These are phyloP conservation scores for Thraustochytrium striatum DNA, from an alignment of 352 stramenopile genomes.

Conservation along the genomic window DNA sequence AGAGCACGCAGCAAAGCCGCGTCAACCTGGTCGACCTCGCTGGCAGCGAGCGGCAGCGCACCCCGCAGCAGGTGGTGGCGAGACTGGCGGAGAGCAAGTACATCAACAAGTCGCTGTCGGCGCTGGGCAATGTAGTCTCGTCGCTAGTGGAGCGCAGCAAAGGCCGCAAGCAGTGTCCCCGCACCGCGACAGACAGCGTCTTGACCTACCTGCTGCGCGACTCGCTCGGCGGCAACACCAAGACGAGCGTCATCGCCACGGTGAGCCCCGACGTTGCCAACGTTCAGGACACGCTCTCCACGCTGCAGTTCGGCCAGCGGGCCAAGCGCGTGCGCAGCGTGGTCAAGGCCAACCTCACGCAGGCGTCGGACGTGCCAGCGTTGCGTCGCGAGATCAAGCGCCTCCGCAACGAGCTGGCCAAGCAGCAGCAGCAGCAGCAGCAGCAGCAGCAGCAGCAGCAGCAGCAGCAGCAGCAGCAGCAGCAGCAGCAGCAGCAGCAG, in stretches of 20 bases:
- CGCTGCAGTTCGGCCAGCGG: slow-evolving; percentile 75
- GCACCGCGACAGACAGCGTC: too few species aligned
- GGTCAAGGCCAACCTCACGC: slow-evolving; percentile 76
- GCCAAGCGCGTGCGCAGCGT: slow-evolving; percentile 85
- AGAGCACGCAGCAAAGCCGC: slow-evolving; percentile 63
- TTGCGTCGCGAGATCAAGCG: slow-evolving; percentile 5
- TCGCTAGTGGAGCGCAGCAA: too few species aligned
- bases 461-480: too few species aligned
- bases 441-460: too few species aligned
- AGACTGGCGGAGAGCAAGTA: too few species aligned
- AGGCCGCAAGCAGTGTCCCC: too few species aligned
- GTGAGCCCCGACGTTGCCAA: slow-evolving; percentile 74
- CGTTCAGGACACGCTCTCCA: slow-evolving; percentile 77
- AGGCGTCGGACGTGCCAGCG: slow-evolving; percentile 1
- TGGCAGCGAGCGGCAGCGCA: slow-evolving; percentile 55
- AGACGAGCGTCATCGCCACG: slow-evolving; percentile 82
- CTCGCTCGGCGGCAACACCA: slow-evolving; percentile 80
- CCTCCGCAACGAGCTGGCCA: slow-evolving; percentile 9
- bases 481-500: too few species aligned
- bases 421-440: slow-evolving; percentile 12
- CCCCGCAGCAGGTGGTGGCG: too few species aligned
- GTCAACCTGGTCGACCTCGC: slow-evolving; percentile 47
- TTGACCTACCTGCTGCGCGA: slow-evolving; percentile 80
- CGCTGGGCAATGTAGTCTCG: too few species aligned
- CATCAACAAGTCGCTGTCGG: too few species aligned